phyloP scores from a whole-genome alignment of 352 stramenopile species.

The Pythium aquatile region DNA sequence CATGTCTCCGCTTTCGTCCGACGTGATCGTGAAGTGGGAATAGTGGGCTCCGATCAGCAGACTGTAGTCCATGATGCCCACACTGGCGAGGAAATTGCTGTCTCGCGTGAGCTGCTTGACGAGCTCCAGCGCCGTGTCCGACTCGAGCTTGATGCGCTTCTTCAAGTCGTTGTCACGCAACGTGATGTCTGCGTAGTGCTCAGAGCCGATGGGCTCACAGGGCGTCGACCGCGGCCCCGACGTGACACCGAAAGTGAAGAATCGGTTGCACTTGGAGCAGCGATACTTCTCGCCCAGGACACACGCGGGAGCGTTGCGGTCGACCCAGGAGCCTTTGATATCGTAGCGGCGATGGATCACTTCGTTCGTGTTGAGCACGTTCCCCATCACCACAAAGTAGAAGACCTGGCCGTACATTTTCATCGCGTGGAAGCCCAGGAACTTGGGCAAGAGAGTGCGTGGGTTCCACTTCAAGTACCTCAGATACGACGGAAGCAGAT shows the following conservation, averaged over 20 bases:
- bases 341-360: constrained; percentile 89
- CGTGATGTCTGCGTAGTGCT: constrained; percentile 84
- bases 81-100: constrained; percentile 78
- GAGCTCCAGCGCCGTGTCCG: constrained; percentile 46
- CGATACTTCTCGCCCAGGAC: constrained; percentile 74
- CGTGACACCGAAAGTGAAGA: constrained; percentile 71
- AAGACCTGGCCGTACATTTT: constrained; percentile 91
- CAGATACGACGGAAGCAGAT: constrained; percentile 81
- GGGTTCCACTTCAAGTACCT: constrained; percentile 90
- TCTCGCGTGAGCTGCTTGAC: constrained; percentile 82
- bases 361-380: constrained; percentile 83
- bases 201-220: constrained; percentile 56
- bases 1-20: constrained; percentile 27
- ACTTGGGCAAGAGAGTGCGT: constrained; percentile 82
- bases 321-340: constrained; percentile 90
- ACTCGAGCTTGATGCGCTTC: constrained; percentile 72
- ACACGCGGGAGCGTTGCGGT: constrained; percentile 78
- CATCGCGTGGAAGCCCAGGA: constrained; percentile 89
- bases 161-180: constrained; percentile 87
- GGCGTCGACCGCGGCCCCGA: constrained; percentile 27
- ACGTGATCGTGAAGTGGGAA: constrained; percentile 75
- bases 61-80: constrained; percentile 92
- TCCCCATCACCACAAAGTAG: constrained; percentile 93
- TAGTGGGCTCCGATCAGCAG: constrained; percentile 88
- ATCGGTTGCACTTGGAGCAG: constrained; percentile 84